These are phyloP conservation scores for Phoma sp. DNA, from an alignment of 2,329 filamentous ascomycete species.

Conservation along the genomic window DNA sequence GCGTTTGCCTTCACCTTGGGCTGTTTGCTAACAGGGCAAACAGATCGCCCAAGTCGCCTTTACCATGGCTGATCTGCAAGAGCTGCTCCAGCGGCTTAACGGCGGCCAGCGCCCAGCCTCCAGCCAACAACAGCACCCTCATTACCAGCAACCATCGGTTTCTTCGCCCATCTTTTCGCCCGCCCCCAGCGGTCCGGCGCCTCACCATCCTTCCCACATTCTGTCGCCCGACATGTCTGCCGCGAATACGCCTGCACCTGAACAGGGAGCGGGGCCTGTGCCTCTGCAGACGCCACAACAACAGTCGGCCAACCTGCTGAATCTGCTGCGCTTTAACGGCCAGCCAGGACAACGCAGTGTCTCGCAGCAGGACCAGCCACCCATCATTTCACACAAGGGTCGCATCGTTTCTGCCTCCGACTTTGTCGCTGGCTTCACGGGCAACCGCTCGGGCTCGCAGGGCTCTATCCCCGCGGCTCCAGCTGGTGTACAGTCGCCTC, in stretches of 20 bases:
- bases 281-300: conserved; percentile 49
- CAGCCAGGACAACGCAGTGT: conserved; percentile 45
- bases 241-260: conserved; percentile 50
- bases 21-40: conserved; percentile 17
- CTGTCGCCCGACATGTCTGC: conserved; percentile 62
- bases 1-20: conserved; percentile 13
- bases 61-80: conserved; percentile 52
- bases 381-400: conserved; percentile 32
- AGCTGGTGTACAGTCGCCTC: conserved; percentile 31
- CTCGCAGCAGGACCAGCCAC: conserved; percentile 29
- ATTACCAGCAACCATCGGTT: conserved; percentile 62
- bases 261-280: conserved; percentile 45
- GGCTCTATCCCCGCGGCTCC: conserved; percentile 41
- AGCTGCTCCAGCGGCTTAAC: conserved; percentile 53
- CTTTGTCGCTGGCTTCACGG: conserved; percentile 62
- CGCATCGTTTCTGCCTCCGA: conserved; percentile 61
- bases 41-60: conserved; percentile 30
- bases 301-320: conserved; percentile 64
- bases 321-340: conserved; percentile 67
- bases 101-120: conserved; percentile 34
- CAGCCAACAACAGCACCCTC: conserved; percentile 29
- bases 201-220: conserved; percentile 63
- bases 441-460: conserved; percentile 49
- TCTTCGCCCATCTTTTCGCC: conserved; percentile 65
- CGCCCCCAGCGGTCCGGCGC: conserved; percentile 58